Evolutionary conservation across 2,329 filamentous ascomycete genomes (phyloP).

Genomic region (Sporothrix dimorphospora): DNA sequence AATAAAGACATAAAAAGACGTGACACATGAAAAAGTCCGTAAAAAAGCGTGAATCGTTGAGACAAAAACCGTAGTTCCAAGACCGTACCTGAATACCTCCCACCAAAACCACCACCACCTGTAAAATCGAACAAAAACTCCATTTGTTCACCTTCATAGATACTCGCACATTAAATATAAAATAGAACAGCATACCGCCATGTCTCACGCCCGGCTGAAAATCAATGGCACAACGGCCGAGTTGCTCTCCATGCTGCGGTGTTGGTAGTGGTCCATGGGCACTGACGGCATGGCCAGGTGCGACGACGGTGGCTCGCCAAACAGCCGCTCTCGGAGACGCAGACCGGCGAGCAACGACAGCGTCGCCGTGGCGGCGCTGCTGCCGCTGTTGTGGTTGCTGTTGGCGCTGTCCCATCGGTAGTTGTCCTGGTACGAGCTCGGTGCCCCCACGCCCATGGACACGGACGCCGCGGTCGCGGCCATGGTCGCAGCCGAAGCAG

Average conservation of each 20-base stretch:
- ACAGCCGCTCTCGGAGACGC: slow-evolving; percentile 49
- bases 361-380: slow-evolving; percentile 34
- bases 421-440: neutral
- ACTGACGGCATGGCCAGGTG: slow-evolving; percentile 7
- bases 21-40: neutral
- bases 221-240: slow-evolving; percentile 62
- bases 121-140: neutral
- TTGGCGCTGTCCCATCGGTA: neutral
- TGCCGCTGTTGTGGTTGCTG: neutral
- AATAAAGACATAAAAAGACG: slow-evolving; percentile 5
- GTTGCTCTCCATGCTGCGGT: slow-evolving; percentile 54
- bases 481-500: slow-evolving; percentile 24
- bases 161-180: neutral
- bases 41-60: neutral
- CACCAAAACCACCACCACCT: neutral
- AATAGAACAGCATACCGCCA: neutral
- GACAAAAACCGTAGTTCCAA: neutral
- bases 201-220: slow-evolving; percentile 52
- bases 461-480: slow-evolving; percentile 29
- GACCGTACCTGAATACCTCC: neutral
- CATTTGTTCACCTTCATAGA: neutral
- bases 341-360: slow-evolving; percentile 44
- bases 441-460: slow-evolving; percentile 34
- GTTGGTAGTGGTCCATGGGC: slow-evolving; percentile 36
- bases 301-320: slow-evolving; percentile 37